Conservation (phyloP, 1,284 basidiomycete species). For the Coniferiporia weirii region DNA sequence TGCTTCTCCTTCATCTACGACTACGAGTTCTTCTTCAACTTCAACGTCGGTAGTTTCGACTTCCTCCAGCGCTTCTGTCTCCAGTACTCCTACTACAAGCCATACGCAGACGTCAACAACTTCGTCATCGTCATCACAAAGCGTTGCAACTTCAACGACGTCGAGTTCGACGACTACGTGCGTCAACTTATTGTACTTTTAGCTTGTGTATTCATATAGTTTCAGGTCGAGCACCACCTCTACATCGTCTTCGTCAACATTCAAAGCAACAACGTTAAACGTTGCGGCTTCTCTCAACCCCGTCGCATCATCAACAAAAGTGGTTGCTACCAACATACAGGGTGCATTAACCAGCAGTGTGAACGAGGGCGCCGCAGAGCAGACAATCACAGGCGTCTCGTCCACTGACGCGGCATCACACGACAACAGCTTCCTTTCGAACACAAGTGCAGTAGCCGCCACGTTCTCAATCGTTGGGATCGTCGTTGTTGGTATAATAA, state of each 20-base stretch:
- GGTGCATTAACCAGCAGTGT: neutral
- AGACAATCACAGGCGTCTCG: neutral
- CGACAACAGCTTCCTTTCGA: conserved; percentile 20
- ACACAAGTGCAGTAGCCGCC: conserved; percentile 21
- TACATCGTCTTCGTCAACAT: conserved; percentile 1
- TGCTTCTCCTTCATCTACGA: neutral
- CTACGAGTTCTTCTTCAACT: conserved; percentile 5
- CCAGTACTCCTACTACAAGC: conserved; percentile 1
- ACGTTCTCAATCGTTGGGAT: conserved; percentile 22
- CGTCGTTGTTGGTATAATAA: conserved; percentile 11
- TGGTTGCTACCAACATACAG: neutral
- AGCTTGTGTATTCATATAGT: neutral
- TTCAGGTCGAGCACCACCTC: conserved; percentile 2
- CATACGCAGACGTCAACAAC: neutral
- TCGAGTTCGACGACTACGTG: conserved; percentile 5
- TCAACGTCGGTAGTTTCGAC: conserved; percentile 2
- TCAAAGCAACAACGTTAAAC: neutral
- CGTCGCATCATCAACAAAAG: neutral
- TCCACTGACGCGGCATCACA: neutral
- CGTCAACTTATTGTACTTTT: neutral
- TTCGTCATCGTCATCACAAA: conserved; percentile 1
- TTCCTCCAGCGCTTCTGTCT: conserved; percentile 3
- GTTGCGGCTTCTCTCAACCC: neutral
- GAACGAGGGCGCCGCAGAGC: neutral
- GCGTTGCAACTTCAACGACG: neutral